Evolutionary conservation across 1,284 basidiomycete species (phyloP).

Genomic region (Apiotrichum siamense): DNA sequence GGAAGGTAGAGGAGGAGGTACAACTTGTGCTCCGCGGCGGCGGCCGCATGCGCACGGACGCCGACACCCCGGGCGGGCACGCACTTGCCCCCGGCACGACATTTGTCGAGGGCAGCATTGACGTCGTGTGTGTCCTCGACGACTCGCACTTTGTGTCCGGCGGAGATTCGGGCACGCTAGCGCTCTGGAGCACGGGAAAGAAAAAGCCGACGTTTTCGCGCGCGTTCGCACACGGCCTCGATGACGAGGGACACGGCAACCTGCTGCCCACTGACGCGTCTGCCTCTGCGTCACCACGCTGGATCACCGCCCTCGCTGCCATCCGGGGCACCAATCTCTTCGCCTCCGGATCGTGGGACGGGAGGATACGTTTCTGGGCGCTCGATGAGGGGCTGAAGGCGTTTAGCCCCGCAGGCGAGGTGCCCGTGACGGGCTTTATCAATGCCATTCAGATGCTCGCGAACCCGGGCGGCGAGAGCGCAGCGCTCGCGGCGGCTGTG

Average conservation of each 20-base stretch:
- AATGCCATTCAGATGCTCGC: conserved; percentile 80
- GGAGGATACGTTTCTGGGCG: conserved; percentile 80
- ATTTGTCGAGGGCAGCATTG: conserved; percentile 78
- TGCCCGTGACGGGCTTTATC: conserved; percentile 69
- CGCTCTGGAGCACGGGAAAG: conserved; percentile 86
- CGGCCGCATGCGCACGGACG: conserved; percentile 54
- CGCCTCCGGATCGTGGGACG: conserved; percentile 91
- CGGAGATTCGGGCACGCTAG: conserved; percentile 89
- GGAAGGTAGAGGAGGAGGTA: conserved; percentile 94
- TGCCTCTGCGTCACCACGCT: conserved; percentile 59
- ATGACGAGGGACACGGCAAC: conserved; percentile 16
- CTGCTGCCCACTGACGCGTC: conserved; percentile 52
- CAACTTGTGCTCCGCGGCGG: conserved; percentile 95
- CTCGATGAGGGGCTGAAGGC: conserved; percentile 68
- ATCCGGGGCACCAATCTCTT: conserved; percentile 87
- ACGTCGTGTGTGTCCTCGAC: conserved; percentile 90
- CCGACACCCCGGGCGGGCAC: conserved; percentile 4
- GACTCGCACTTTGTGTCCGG: conserved; percentile 87
- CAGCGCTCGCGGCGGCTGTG: conserved; percentile 67
- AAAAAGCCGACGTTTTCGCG: conserved; percentile 91
- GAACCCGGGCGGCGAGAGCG: conserved; percentile 4
- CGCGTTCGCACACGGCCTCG: conserved; percentile 71
- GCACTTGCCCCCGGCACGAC: conserved; percentile 12
- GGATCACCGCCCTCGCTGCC: conserved; percentile 79
- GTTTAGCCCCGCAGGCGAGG: conserved; percentile 56